Percentiles rank a stretch among this genome's conserved stretches.
phyloP scores from a whole-genome alignment of 148 eudicot species.

The Persicaria tinctoria region DNA sequence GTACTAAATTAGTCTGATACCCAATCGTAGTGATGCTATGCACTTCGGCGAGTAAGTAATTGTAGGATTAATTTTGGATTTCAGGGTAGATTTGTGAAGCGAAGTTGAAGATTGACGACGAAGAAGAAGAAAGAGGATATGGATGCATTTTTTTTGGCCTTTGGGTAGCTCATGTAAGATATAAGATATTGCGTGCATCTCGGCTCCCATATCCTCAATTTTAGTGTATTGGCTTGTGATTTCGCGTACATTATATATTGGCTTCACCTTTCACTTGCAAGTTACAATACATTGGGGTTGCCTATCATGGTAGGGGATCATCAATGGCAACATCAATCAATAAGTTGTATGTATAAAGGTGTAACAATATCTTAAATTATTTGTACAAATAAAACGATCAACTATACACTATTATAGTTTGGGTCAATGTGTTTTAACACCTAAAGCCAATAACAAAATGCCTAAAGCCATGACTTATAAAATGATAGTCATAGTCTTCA shows the following conservation, averaged over 20 bases:
- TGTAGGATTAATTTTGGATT: neutral
- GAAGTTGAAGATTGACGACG: neutral
- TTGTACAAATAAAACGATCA: too few species aligned
- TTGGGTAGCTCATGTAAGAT: neutral
- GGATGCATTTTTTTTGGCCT: neutral
- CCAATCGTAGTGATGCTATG: neutral
- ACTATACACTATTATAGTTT: too few species aligned
- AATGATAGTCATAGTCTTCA: too few species aligned
- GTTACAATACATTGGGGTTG: neutral
- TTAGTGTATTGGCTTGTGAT: neutral
- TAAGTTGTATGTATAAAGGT: neutral
- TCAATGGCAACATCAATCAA: neutral
- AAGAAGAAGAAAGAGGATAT: neutral
- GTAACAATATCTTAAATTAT: neutral
- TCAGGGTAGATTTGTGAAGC: constrained; percentile 21
- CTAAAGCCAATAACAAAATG: too few species aligned
- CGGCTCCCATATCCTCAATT: neutral
- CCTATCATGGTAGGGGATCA: neutral
- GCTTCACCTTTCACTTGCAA: neutral
- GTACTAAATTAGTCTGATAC: constrained; percentile 16
- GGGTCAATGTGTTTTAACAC: too few species aligned
- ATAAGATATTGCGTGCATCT: neutral
- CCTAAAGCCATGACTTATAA: too few species aligned
- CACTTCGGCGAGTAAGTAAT: neutral
- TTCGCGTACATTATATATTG: neutral